phyloP scores from a whole-genome alignment of 2,329 filamentous ascomycete genomes.

The Ophiocordyceps camponoti-floridani region DNA sequence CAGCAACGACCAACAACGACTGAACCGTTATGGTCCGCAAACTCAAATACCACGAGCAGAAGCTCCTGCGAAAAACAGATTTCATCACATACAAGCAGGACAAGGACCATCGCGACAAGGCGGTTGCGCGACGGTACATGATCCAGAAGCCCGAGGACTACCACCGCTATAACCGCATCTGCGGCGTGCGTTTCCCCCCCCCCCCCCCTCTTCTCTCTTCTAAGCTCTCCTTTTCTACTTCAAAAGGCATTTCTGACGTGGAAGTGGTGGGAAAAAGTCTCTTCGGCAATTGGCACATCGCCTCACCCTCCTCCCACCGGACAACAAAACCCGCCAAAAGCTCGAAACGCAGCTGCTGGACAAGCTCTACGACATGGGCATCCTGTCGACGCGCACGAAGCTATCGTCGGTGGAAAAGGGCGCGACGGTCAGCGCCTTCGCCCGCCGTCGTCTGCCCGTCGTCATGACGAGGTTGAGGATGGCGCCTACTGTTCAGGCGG shows the following conservation, averaged over 20 bases:
- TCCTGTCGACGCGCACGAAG: slow-evolving; percentile 59
- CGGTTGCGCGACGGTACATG: slow-evolving; percentile 68
- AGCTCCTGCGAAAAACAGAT: slow-evolving; percentile 83
- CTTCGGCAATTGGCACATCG: slow-evolving; percentile 79
- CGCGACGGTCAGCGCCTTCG: slow-evolving; percentile 79
- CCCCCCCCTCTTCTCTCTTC: not conserved
- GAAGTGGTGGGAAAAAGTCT: slow-evolving; percentile 30
- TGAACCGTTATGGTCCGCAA: slow-evolving; percentile 64
- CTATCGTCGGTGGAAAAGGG: slow-evolving; percentile 74
- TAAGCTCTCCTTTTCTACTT: not conserved
- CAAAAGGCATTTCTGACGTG: no score
- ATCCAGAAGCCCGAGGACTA: slow-evolving; percentile 85
- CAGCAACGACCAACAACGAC: not conserved
- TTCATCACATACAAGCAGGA: slow-evolving; percentile 90
- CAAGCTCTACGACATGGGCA: slow-evolving; percentile 85
- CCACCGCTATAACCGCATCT: slow-evolving; percentile 45
- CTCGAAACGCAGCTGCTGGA: slow-evolving; percentile 76
- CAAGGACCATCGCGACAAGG: slow-evolving; percentile 66
- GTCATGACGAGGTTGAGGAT: slow-evolving; percentile 83
- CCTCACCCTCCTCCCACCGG: slow-evolving; percentile 64
- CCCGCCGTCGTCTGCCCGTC: slow-evolving; percentile 65
- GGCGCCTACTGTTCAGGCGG: slow-evolving; percentile 77
- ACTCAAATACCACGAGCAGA: slow-evolving; percentile 93
- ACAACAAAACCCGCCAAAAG: slow-evolving; percentile 61
- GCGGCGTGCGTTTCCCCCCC: slow-evolving; percentile 34